These are phyloP conservation scores for Flaveria ramosissima DNA, from an alignment of 129 eudicot genomes.

Conservation along the genomic window DNA sequence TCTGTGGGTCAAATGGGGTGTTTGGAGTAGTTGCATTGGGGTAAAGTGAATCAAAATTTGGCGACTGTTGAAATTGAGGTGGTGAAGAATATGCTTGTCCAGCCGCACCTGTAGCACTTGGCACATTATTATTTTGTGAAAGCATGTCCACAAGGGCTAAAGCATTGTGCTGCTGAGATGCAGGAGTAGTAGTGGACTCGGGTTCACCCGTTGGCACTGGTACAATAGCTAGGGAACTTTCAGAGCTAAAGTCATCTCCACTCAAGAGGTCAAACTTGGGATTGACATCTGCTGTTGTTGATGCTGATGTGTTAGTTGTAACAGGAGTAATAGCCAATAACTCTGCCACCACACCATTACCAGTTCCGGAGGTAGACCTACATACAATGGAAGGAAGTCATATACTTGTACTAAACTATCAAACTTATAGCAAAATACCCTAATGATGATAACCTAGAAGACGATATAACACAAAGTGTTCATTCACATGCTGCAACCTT, in stretches of 20 bases:
- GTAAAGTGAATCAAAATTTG: conserved; percentile 46
- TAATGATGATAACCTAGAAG: neutral
- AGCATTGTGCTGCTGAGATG: conserved; percentile 56
- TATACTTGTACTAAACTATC: neutral
- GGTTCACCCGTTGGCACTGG: conserved; percentile 50
- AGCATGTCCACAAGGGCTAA: conserved; percentile 78
- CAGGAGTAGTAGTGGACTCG: conserved; percentile 56
- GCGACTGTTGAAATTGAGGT: conserved; percentile 55
- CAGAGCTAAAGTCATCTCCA: conserved; percentile 70
- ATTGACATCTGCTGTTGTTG: conserved; percentile 39
- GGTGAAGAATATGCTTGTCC: conserved; percentile 55
- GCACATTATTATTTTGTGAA: conserved; percentile 36
- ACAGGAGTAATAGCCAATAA: conserved; percentile 53
- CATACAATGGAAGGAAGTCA: conserved; percentile 17
- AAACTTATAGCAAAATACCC: conserved; percentile 12
- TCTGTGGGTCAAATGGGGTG: conserved; percentile 38
- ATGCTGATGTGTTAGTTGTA: conserved; percentile 44
- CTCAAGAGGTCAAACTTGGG: conserved; percentile 78
- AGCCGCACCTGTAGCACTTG: conserved; percentile 33
- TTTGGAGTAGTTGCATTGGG: conserved; percentile 50
- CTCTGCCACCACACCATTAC: conserved; percentile 34
- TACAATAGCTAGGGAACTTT: conserved; percentile 64
- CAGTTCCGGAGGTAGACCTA: conserved; percentile 52
- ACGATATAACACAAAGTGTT: neutral
- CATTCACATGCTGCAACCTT: neutral